Base-by-base conservation (phyloP, 192 early-diverging fungal genomes). In the Chytriomyces hyalinus region DNA sequence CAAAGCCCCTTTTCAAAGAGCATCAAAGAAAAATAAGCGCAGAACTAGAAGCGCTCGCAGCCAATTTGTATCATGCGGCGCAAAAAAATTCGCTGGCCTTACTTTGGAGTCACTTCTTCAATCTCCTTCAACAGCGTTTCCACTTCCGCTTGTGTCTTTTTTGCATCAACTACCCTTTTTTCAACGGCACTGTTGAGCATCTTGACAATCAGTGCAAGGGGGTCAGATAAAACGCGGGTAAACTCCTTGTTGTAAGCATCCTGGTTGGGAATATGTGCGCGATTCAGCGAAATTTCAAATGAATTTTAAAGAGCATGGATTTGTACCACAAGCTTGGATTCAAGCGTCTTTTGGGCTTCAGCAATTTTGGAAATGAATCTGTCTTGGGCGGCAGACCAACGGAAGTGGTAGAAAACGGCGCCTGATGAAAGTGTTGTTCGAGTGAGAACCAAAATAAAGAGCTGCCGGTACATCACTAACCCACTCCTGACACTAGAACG, bases 221-320 rank as follows among this genome's bases (percentile, higher is more conserved):
- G 84, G 59, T 75, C 77, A 6, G 79, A 72, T 8, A 78, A 81
- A n/a, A 80, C 81, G 10, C 77, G 65, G 10, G 66, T 75, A 59
- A 85, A 82, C 50, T 85, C 81, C n/a, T 76, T 53, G 28, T 78
- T 70, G 51, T 85, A 85, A 15, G 76, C 53, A 8, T 73, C 53
- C 82, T 84, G 61, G 20, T 43, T 17, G 5, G 45, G 28, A 20
- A 1, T 57, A 15, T 24, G 48, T n/a, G 28, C 36, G 2, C 36
- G 2, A 36, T 63, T n/a, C 15, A 61, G 45, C 69, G n/a, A 50
- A 50, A 28, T 20, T 50, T n/a, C 44, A 68, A 68, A 43, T 36
- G 36, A 0, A 68, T 24, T 28, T 13, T 63, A 62, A 62, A 48
- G 5, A 0, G 22, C 4, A 45, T 11, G 46, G 28, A 1, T 26